Evolutionary conservation across 164 flowering plant species (phyloP).

Genomic region (Buxus sempervirens): DNA sequence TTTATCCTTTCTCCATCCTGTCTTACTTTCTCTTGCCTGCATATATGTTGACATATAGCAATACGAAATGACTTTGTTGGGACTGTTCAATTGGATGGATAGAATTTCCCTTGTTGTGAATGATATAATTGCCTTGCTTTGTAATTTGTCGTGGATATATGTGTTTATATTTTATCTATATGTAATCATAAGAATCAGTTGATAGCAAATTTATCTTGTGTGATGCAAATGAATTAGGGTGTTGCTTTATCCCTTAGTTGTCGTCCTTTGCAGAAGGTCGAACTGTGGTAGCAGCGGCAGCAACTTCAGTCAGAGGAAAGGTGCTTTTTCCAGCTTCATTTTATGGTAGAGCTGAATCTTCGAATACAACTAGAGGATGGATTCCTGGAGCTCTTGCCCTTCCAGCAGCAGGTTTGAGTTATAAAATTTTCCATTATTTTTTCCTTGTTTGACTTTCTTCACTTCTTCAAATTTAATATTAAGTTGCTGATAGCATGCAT

Average conservation of each 20-base stretch:
- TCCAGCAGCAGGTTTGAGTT: conserved; percentile 79
- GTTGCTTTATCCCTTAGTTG: neutral
- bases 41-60: no score
- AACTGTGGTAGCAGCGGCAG: conserved; percentile 66
- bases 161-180: no score
- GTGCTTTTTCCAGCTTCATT: conserved; percentile 43
- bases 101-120: no score
- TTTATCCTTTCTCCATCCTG: neutral
- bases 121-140: no score
- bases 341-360: conserved; percentile 37
- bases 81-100: no score
- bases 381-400: conserved; percentile 64
- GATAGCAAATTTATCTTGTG: no score
- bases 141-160: no score
- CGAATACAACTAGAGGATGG: conserved; percentile 57
- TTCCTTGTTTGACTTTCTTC: neutral
- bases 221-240: no score
- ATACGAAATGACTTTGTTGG: no score
- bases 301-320: conserved; percentile 48
- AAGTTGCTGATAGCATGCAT: neutral
- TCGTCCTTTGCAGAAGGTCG: conserved; percentile 54
- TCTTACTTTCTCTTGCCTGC: no score
- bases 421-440: neutral
- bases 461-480: no score
- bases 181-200: no score